A percentile compares a stretch with the other conserved stretches of the same genome.
phyloP scores from a whole-genome alignment of 2,329 filamentous ascomycete species.

The Cercospora sp. region DNA sequence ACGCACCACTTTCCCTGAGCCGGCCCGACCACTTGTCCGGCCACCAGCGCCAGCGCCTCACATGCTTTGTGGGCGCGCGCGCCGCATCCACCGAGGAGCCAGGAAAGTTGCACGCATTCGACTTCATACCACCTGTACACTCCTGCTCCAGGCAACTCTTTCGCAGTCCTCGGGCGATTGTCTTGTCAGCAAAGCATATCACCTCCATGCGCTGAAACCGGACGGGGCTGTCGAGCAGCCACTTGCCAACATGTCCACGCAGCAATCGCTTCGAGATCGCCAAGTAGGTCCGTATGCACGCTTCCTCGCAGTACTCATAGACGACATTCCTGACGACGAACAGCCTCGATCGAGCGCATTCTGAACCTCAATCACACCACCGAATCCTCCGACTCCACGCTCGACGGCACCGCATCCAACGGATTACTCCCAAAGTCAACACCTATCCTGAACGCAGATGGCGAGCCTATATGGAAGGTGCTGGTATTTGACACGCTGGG shows the following conservation, averaged over 20 bases:
- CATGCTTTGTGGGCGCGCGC: neutral
- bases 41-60: neutral
- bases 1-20: neutral
- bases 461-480: slow-evolving; percentile 96
- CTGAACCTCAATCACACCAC: slow-evolving; percentile 84
- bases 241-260: slow-evolving; percentile 54
- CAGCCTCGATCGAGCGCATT: slow-evolving; percentile 91
- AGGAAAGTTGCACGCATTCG: neutral
- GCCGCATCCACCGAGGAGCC: neutral
- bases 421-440: slow-evolving; percentile 67
- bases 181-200: neutral
- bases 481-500: slow-evolving; percentile 91
- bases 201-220: slow-evolving; percentile 33
- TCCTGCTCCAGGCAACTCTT: neutral
- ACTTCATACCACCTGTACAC: neutral
- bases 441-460: slow-evolving; percentile 81
- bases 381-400: slow-evolving; percentile 57
- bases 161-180: neutral
- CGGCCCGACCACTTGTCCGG: neutral
- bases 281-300: slow-evolving; percentile 63
- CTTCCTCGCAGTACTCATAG: slow-evolving; percentile 20
- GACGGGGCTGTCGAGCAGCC: slow-evolving; percentile 36
- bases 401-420: slow-evolving; percentile 63
- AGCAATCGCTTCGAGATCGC: slow-evolving; percentile 66
- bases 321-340: slow-evolving; percentile 15